Base-by-base conservation (phyloP, 768 basidiomycete genomes). In the Trichaptum fuscoviolaceum region DNA sequence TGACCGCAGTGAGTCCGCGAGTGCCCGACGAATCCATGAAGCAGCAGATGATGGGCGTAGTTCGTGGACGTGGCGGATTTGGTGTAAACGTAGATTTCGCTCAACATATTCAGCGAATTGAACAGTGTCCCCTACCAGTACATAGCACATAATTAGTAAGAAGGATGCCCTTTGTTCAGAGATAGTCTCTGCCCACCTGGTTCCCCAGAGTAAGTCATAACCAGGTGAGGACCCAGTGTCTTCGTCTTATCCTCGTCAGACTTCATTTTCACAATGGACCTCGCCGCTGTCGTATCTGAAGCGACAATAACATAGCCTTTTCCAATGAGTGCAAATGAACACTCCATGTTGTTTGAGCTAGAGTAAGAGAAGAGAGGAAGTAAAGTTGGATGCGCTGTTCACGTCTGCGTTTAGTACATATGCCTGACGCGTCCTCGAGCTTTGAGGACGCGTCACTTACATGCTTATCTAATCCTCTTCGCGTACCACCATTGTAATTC, bases 191-290 rank as follows among this genome's bases (percentile, higher is more conserved):
- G n/a, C n/a, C 65, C 67, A 87, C 95, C 95, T 78, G 95, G 92
- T 77, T 97, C 95, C 69, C 96, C 96, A 69, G 93, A 93, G 77
- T 90, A 94, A 0, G 95, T 89, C 95, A 99, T 96, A 74, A 96
- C 84, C 35, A 99, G 81, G 77, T 97, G 93, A 26, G 95, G 89
- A 68, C 93, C 89, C 58, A 99, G 84, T 25, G 85, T 83, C 78
- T 95, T 95, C 82, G 96, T 93, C 82, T 99, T 98, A 83, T 99
- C 96, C 80, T 93, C 92, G 78, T 97, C 95, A 42, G 84, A 76
- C 82, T 99, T 97, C 95, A 99, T 97, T 80, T 95, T 96, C 75
- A 99, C 89, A 78, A 99, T 93, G 35, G 95, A 97, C 71, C 93
- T 85, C 3, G 90, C 87, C 8, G 95, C 87, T 17, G 89, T 92